These are phyloP conservation scores for Wallacemonas sp. DNA, from an alignment of 208 protist species.

Conservation along the genomic window DNA sequence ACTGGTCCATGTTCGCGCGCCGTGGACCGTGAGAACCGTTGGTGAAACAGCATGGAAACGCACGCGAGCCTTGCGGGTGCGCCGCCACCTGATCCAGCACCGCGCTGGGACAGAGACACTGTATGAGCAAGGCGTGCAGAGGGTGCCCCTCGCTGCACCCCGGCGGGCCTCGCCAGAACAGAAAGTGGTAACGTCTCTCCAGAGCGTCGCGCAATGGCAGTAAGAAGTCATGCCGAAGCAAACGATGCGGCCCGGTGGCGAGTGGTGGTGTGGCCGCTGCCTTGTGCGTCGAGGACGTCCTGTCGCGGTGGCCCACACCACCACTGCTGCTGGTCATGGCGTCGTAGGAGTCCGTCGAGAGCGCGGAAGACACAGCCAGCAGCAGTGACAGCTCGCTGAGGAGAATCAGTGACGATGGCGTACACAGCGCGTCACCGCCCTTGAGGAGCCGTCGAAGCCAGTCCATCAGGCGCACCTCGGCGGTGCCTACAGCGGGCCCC, in stretches of 20 bases:
- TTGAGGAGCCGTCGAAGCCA: slow-evolving; percentile 64
- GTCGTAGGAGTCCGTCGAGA: not conserved
- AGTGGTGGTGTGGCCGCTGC: not conserved
- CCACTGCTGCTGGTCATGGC: not conserved
- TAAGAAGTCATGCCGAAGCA: slow-evolving; percentile 55
- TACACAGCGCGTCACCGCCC: slow-evolving; percentile 18
- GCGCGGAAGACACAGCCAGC: not conserved
- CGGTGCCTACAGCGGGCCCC: not conserved
- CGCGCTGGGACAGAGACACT: not conserved
- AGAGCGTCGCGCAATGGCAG: slow-evolving; percentile 37
- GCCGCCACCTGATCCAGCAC: slow-evolving; percentile 20
- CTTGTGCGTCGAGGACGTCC: not conserved
- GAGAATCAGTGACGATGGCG: slow-evolving; percentile 38
- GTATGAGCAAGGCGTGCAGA: slow-evolving; percentile 31
- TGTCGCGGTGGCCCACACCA: not conserved
- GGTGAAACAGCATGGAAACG: slow-evolving; percentile 41
- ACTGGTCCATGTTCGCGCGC: not conserved
- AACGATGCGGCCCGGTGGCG: not conserved
- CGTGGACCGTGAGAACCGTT: not conserved
- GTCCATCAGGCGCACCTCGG: slow-evolving; percentile 48
- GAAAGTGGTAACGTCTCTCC: slow-evolving; percentile 44
- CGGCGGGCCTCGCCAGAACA: slow-evolving; percentile 29
- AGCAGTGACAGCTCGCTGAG: slow-evolving; percentile 66
- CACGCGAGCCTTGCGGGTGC: slow-evolving; percentile 21
- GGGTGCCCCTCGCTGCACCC: slow-evolving; percentile 16